Conservation (phyloP, 1,139 yeast genomes). For the Geotrichum cucujoidarum region DNA sequence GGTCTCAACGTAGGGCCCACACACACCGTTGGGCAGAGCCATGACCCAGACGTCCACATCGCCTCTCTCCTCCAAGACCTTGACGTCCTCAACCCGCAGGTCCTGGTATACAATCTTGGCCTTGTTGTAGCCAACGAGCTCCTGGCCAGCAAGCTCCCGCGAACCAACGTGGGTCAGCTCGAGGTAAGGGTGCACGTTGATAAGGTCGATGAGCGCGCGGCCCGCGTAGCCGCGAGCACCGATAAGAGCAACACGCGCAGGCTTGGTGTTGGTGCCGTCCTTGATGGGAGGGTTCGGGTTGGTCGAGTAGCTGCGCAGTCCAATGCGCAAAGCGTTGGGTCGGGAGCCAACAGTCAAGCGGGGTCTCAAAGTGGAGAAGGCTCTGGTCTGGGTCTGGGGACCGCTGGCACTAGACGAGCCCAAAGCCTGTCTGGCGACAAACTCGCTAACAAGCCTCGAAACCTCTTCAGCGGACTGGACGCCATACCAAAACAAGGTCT, state of each 20-base stretch:
- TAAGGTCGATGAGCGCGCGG: slow-evolving; percentile 79
- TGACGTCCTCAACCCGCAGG: slow-evolving; percentile 80
- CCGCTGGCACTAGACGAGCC: slow-evolving; percentile 31
- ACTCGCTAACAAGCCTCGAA: slow-evolving; percentile 58
- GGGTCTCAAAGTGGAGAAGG: slow-evolving; percentile 35
- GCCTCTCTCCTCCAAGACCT: slow-evolving; percentile 63
- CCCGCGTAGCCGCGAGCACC: slow-evolving; percentile 99
- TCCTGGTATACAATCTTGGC: slow-evolving; percentile 74
- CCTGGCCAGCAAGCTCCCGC: slow-evolving; percentile 85
- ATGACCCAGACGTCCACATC: slow-evolving; percentile 95
- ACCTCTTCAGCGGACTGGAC: slow-evolving; percentile 58
- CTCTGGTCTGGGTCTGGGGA: slow-evolving; percentile 24
- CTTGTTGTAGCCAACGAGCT: slow-evolving; percentile 81
- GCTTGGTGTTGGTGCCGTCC: slow-evolving; percentile 55
- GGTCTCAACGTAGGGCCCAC: slow-evolving; percentile 93
- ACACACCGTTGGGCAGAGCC: slow-evolving; percentile 98
- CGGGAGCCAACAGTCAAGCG: not conserved
- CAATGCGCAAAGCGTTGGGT: not conserved
- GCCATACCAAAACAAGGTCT: slow-evolving; percentile 93
- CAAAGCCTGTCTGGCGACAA: slow-evolving; percentile 33
- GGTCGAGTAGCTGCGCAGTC: slow-evolving; percentile 19
- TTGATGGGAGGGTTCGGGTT: slow-evolving; percentile 71
- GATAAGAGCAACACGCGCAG: slow-evolving; percentile 77
- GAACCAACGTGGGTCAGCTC: slow-evolving; percentile 92
- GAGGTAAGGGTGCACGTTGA: slow-evolving; percentile 78